Evolutionary conservation across 495 filamentous ascomycete genomes (phyloP).

Genomic region (Hypoxylon fuscum): DNA sequence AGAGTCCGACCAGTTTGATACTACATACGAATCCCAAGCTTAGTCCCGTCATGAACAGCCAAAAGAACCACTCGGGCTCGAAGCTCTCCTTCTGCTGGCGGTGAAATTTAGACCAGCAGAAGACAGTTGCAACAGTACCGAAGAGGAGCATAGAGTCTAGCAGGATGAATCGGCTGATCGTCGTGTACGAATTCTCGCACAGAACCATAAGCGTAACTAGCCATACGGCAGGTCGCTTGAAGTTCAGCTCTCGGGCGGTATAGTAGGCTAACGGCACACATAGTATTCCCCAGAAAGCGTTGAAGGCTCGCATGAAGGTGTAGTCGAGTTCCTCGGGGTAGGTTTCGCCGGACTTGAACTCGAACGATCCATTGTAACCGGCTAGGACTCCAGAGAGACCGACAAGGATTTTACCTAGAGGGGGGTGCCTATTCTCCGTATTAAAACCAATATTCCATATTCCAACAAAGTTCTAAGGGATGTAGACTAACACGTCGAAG

Average conservation of each 20-base stretch:
- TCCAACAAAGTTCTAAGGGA: slow-evolving; percentile 6
- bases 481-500: slow-evolving; percentile 80
- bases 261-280: slow-evolving; percentile 96
- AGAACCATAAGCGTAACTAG: slow-evolving; percentile 95
- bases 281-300: slow-evolving; percentile 89
- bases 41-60: slow-evolving; percentile 89
- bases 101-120: slow-evolving; percentile 98
- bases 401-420: slow-evolving; percentile 97
- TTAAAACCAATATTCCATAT: slow-evolving; percentile 25
- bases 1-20: slow-evolving; percentile 97
- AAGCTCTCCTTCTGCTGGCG: slow-evolving; percentile 83
- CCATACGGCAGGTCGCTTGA: slow-evolving; percentile 88
- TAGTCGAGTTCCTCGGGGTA: slow-evolving; percentile 96
- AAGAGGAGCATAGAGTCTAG: slow-evolving; percentile 98
- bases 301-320: slow-evolving; percentile 98
- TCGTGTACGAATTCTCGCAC: slow-evolving; percentile 98
- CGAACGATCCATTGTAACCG: slow-evolving; percentile 98
- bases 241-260: slow-evolving; percentile 88
- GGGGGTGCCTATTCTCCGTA: slow-evolving; percentile 69
- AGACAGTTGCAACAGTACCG: slow-evolving; percentile 94
- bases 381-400: slow-evolving; percentile 94
- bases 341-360: slow-evolving; percentile 97
- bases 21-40: slow-evolving; percentile 98
- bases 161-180: slow-evolving; percentile 96
- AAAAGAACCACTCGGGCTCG: slow-evolving; percentile 86